Evolutionary conservation across 2,329 filamentous ascomycete genomes (phyloP).

Genomic region (Cyphellophora europaea): DNA sequence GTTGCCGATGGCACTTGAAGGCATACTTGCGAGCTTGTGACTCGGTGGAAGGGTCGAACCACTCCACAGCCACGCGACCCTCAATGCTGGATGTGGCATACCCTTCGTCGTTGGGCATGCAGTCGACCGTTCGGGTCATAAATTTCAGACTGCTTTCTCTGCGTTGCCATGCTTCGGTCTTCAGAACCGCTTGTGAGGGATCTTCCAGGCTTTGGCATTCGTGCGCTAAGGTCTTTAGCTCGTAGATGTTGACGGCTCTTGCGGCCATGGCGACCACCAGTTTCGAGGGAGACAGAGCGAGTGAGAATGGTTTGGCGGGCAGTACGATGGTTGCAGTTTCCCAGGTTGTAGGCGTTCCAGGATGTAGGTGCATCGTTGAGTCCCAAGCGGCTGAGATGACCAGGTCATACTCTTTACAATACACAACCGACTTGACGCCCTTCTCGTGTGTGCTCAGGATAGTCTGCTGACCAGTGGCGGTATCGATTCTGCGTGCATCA

Average conservation of each 20-base stretch:
- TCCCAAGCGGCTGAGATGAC: slow-evolving; percentile 93
- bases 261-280: slow-evolving; percentile 93
- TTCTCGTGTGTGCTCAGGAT: slow-evolving; percentile 69
- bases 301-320: slow-evolving; percentile 79
- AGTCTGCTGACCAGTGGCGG: slow-evolving; percentile 62
- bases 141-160: slow-evolving; percentile 93
- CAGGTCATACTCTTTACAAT: slow-evolving; percentile 64
- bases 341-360: slow-evolving; percentile 40
- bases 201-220: slow-evolving; percentile 40
- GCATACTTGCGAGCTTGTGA: slow-evolving; percentile 92
- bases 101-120: slow-evolving; percentile 93
- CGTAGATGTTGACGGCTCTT: slow-evolving; percentile 89
- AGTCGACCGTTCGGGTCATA: slow-evolving; percentile 84
- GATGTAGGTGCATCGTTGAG: slow-evolving; percentile 76
- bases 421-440: slow-evolving; percentile 75
- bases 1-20: slow-evolving; percentile 94
- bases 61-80: slow-evolving; percentile 90
- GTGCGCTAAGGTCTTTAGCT: slow-evolving; percentile 58
- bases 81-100: slow-evolving; percentile 92
- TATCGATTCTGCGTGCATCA: slow-evolving; percentile 48
- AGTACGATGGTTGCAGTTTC: slow-evolving; percentile 53
- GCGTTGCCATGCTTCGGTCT: slow-evolving; percentile 77
- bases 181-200: slow-evolving; percentile 23
- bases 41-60: slow-evolving; percentile 84
- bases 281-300: slow-evolving; percentile 70